Evolutionary conservation across 2,329 filamentous ascomycete genomes (phyloP).

Genomic region (Colletotrichum karsti): DNA sequence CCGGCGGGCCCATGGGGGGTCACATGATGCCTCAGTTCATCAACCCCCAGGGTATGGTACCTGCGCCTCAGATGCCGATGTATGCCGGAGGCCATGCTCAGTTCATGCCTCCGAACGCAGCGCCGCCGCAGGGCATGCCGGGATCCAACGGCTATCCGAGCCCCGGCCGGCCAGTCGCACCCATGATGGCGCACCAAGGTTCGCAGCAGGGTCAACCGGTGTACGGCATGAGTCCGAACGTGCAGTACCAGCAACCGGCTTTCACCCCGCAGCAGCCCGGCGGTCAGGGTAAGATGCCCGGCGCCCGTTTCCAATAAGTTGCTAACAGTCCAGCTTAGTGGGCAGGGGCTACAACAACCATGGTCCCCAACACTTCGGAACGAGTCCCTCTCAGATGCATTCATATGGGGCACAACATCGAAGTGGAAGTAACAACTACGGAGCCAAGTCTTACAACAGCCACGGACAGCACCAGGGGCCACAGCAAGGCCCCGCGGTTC

Average conservation of each 20-base stretch:
- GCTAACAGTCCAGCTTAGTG: constrained; percentile 59
- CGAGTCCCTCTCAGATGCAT: constrained; percentile 72
- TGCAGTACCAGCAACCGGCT: constrained; percentile 79
- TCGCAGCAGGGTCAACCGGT: constrained; percentile 88
- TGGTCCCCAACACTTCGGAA: constrained; percentile 69
- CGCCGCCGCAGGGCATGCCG: constrained; percentile 66
- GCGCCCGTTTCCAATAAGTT: constrained; percentile 30
- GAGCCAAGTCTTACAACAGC: constrained; percentile 57
- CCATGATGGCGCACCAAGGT: constrained; percentile 94
- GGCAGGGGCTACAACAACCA: constrained; percentile 67
- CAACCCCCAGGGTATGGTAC: constrained; percentile 74
- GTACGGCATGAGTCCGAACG: constrained; percentile 79
- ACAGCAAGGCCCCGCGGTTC: constrained; percentile 48
- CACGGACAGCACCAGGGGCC: constrained; percentile 43
- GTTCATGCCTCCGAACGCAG: constrained; percentile 68
- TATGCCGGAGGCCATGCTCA: constrained; percentile 73
- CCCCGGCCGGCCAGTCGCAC: constrained; percentile 79
- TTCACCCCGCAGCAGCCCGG: constrained; percentile 74
- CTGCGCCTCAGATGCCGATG: constrained; percentile 80
- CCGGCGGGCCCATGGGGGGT: constrained; percentile 70
- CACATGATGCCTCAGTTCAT: constrained; percentile 88
- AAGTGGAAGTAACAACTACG: constrained; percentile 63
- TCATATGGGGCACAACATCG: constrained; percentile 69
- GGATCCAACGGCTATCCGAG: constrained; percentile 86
- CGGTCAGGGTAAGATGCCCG: constrained; percentile 71